A percentile compares a stretch with the other conserved stretches of the same genome.
Conservation (phyloP, 768 basidiomycete species). For the Termitomyces sp. region DNA sequence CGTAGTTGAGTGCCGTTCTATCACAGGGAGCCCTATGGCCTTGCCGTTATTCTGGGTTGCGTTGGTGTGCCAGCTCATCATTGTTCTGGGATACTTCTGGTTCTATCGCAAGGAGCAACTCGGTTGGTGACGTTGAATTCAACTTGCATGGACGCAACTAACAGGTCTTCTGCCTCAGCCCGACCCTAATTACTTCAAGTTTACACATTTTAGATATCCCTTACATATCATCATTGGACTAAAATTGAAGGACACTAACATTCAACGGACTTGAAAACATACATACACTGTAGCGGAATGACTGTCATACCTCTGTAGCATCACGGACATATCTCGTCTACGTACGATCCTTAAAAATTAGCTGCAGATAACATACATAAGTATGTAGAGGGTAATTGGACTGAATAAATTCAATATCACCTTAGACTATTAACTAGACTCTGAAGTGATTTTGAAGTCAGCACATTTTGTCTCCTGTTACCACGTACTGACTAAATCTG, state of each 20-base stretch:
- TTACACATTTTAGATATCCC: conserved; percentile 13
- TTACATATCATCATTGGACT: conserved; percentile 14
- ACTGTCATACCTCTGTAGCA: conserved; percentile 1
- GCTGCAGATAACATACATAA: conserved; percentile 4
- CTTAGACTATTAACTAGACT: no score
- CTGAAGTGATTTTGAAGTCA: conserved; percentile 1
- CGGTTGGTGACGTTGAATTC: conserved; percentile 43
- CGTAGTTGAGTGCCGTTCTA: neutral
- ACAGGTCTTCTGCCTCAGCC: conserved; percentile 22
- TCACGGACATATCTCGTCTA: neutral
- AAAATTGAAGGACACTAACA: neutral
- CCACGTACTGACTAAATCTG: neutral
- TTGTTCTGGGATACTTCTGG: conserved; percentile 93
- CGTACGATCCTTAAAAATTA: neutral
- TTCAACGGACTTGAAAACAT: neutral
- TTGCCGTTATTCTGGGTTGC: conserved; percentile 88
- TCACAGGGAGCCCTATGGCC: conserved; percentile 73
- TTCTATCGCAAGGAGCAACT: conserved; percentile 97
- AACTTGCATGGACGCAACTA: neutral
- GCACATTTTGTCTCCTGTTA: neutral
- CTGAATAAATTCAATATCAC: neutral
- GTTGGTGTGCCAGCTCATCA: conserved; percentile 73
- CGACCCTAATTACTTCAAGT: conserved; percentile 31
- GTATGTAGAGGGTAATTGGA: neutral
- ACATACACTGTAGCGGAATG: neutral